phyloP scores from a whole-genome alignment of 306 rosid species.

The Cicer judaicum region DNA sequence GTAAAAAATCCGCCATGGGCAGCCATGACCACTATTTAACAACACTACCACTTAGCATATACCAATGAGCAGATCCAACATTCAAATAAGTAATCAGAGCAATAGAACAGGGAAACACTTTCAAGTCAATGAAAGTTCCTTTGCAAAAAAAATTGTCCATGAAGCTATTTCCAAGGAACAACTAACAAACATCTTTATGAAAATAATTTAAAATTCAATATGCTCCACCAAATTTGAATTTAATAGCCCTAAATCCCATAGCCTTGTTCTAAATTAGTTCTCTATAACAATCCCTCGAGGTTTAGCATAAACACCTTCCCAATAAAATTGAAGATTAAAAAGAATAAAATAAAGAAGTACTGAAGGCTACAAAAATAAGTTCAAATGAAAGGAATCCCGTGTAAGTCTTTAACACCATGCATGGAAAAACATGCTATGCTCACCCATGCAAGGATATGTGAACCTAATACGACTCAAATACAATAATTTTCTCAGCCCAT shows the following conservation, averaged over 20 bases:
- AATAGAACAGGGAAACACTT: neutral
- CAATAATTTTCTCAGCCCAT: neutral
- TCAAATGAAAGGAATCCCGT: neutral
- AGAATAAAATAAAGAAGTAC: neutral
- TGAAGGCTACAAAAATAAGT: neutral
- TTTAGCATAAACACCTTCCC: neutral
- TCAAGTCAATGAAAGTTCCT: neutral
- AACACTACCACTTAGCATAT: conserved; percentile 1
- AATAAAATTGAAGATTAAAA: neutral
- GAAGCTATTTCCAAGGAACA: neutral
- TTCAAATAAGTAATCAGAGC: neutral
- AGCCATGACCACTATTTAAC: neutral
- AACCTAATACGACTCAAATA: neutral
- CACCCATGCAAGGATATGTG: neutral
- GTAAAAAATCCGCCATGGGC: neutral
- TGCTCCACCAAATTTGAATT: neutral
- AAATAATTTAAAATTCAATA: neutral
- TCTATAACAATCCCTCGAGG: neutral
- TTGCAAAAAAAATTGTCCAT: neutral
- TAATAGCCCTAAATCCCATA: conserved; percentile 2
- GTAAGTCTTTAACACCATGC: neutral
- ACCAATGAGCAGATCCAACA: conserved; percentile 8
- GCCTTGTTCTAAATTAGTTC: conserved; percentile 16
- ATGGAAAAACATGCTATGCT: neutral
- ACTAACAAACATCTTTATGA: neutral